Evolutionary conservation across 306 rosid genomes (phyloP).

Genomic region (Biancaea sappan): DNA sequence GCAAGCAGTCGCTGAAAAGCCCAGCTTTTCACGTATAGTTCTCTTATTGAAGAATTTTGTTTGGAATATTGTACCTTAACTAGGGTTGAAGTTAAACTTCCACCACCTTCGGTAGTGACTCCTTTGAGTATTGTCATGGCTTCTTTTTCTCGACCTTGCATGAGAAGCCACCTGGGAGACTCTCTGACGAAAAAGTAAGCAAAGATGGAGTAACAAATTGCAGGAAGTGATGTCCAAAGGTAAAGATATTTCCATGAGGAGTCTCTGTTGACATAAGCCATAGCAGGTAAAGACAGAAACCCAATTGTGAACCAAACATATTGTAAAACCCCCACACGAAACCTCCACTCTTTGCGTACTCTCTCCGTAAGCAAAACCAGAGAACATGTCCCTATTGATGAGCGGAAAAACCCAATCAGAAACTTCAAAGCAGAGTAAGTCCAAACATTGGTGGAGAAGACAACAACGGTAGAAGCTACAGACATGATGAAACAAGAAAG

Average conservation of each 20-base stretch:
- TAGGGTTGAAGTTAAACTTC: neutral
- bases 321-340: neutral
- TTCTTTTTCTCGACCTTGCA: neutral
- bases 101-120: neutral
- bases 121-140: neutral
- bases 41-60: conserved; percentile 1
- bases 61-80: neutral
- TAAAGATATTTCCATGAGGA: conserved; percentile 28
- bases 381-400: neutral
- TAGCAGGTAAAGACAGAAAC: conserved; percentile 18
- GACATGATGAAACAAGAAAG: conserved; percentile 22
- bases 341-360: neutral
- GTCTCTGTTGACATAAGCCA: conserved; percentile 26
- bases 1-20: neutral
- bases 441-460: conserved; percentile 23
- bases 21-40: conserved; percentile 9
- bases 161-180: conserved; percentile 31
- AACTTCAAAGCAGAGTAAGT: conserved; percentile 25
- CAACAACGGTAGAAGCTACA: neutral
- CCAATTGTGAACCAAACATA: neutral
- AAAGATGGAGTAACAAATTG: neutral
- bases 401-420: conserved; percentile 10
- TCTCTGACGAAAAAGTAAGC: neutral
- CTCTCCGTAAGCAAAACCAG: conserved; percentile 9
- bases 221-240: conserved; percentile 32